Base-by-base conservation (phyloP, 805 yeast genomes). In the Candida patagonica region DNA sequence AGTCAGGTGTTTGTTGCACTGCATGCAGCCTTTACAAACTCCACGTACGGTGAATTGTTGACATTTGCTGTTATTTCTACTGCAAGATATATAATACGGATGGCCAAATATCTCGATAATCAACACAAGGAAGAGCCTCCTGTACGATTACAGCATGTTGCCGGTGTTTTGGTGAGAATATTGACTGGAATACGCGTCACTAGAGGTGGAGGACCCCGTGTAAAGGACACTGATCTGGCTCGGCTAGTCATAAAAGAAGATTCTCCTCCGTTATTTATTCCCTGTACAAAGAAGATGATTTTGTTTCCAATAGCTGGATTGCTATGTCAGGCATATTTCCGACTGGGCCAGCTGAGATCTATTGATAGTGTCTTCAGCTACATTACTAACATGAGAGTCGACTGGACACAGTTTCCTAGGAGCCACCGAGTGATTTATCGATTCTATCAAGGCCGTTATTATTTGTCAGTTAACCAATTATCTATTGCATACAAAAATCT, bases 131-230 rank as follows among this genome's bases (percentile, higher is more conserved):
- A 46, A 47, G 2, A 50, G 8, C 44, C 57, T 48, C 64, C 65
- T 22, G 12, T 20, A 6, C n/a, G 37, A 22, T n/a, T 23, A 13
- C 62, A 73, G 5, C 70, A 67, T 54, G 51, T 73, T 19, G 76
- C 85, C 0, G 64, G 77, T 3, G 57, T 74, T 2, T 60, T 79
- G 13, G 61, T 80, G 37, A 73, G 70, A 49, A 57, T 76, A 22
- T 78, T 79, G 61, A 79, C 80, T 50, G 67, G 76, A 38, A 73
- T 75, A 27, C 65, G 84, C 29, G 70, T 76, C 47, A 59, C 68
- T 48, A 53, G 62, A 45, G n/a, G n/a, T n/a, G n/a, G n/a, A n/a
- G n/a, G n/a, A n/a, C n/a, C n/a, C n/a, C n/a, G n/a, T n/a, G n/a
- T n/a, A n/a, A n/a, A n/a, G n/a, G n/a, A n/a, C n/a, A n/a, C n/a